Evolutionary conservation across 306 rosid species (phyloP), one percentile per base, ranked within the genome.

Genomic region (Morella rubra): DNA sequence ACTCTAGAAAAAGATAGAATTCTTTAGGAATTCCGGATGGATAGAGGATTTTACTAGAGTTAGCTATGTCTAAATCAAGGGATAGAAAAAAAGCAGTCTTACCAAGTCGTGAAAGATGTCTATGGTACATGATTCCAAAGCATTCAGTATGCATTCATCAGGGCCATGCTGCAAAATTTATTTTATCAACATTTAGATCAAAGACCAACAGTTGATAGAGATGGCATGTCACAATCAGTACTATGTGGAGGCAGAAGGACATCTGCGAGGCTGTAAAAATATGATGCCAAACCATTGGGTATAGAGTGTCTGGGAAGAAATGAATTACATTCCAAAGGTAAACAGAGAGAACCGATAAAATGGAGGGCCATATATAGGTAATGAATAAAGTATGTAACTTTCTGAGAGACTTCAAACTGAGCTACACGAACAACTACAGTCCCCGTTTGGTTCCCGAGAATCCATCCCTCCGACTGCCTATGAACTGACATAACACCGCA

Each of bases 111-210:
- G 77, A 75, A 76, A 80, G 51, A 72, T 51, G 71, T 85, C 73
- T 19, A 91, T 55, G 32, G 80, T 80, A 64, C 91, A 91, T 37
- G 94, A 79, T 79, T 80, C 87, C 81, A 86, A 32, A 72, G 89
- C 82, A 81, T 82, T 86, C 50, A 88, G 72, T 77, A 79, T 41
- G 73, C 97, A 91, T 80, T 79, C 90, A 69, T 87, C 85, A 61
- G 85, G 80, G 0, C 90, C 88, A 51, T 84, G 82, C 93, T 91
- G 89, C 74, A n/a, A 65, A 76, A 0, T 67, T 78, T 13, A 19
- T 67, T 78, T 13, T 27, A 72, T 61, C 8, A 54, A 44, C 53
- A 1, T 45, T 24, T n/a, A 12, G 13, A 61, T 70, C 13, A 47
- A 24, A 24, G 27, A 24, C 27, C 27, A 24, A 24, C 27, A 24